Evolutionary conservation across 768 basidiomycete species (phyloP), one percentile per base, ranked within the genome.

Genomic region (Cyathus striatus): DNA sequence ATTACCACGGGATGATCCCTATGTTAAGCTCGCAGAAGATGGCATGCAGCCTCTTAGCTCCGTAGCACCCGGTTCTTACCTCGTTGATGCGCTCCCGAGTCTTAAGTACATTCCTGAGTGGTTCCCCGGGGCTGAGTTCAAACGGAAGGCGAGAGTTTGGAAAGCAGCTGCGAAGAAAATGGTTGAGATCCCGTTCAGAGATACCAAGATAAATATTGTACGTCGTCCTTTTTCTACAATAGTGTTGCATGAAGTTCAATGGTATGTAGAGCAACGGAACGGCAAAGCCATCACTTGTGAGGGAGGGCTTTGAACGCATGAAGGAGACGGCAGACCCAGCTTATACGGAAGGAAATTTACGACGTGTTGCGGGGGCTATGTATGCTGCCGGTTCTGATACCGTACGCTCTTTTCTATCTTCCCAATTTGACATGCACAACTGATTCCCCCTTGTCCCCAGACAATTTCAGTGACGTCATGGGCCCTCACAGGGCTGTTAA

Each of bases 111-210:
- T 62, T 6, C 61, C 61, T 1, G 46, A 43, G 9, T 62, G 61
- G 61, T 41, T 62, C 5, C 61, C 61, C 17, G 59, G 70, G 1
- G 55, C 56, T 1, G 52, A 57, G 1, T 71, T 71, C 52, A 52
- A 62, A 34, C 52, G 49, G 5, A 44, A 55, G 22, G 66, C 63
- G 16, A 55, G 54, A 30, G 43, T 41, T 30, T 60, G 61, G 49
- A 35, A 37, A 3, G 45, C 24, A 23, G 17, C 17, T 7, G 21
- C 26, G 14, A 16, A 9, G 9, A 16, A 21, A 21, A 42, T 42
- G 41, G 33, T 42, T 7, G 41, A 42, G 27, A 21, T 22, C 12
- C 41, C 41, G 7, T 42, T 13, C n/a, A 16, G 9, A 2, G 51
- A 45, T 4, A 48, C 26, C 9, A 26, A 30, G 27, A 10, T 10